Evolutionary conservation across 805 yeast genomes (phyloP).

Genomic region (Metschnikowia borealis): DNA sequence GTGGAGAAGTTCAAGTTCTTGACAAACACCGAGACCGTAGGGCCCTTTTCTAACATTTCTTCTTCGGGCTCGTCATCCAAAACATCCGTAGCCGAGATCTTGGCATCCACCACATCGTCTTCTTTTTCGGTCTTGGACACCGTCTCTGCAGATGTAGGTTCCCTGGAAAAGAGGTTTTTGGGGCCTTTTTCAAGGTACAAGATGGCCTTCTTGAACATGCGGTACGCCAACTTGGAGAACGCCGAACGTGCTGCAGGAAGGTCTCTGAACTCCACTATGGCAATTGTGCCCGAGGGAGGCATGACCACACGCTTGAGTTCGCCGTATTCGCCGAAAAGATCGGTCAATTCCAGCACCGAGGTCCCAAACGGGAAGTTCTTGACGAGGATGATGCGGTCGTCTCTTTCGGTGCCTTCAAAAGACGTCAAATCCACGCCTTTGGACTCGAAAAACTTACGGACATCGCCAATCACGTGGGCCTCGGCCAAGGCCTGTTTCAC

Average conservation of each 20-base stretch:
- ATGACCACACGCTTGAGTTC: conserved; percentile 73
- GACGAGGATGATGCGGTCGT: conserved; percentile 75
- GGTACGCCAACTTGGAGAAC: conserved; percentile 79
- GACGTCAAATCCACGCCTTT: conserved; percentile 80
- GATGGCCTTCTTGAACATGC: conserved; percentile 82
- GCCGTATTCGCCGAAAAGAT: conserved; percentile 76
- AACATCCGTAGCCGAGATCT: conserved; percentile 43
- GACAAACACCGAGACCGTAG: conserved; percentile 83
- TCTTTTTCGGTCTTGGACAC: conserved; percentile 19
- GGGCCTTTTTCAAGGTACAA: conserved; percentile 95
- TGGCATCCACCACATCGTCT: conserved; percentile 27
- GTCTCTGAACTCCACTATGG: conserved; percentile 85
- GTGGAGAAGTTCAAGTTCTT: conserved; percentile 90
- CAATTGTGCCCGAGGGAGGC: conserved; percentile 97
- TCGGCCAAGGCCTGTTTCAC: conserved; percentile 97
- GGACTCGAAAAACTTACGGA: conserved; percentile 77
- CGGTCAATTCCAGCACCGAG: conserved; percentile 72
- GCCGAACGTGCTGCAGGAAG: conserved; percentile 84
- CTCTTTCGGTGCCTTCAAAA: conserved; percentile 64
- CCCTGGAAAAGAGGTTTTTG: conserved; percentile 64
- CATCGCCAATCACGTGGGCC: conserved; percentile 90
- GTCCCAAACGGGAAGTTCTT: conserved; percentile 93
- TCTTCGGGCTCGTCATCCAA: conserved; percentile 30
- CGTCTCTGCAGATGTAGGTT: conserved; percentile 39
- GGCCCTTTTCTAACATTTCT: conserved; percentile 48